Conservation (phyloP, 306 rosid genomes). For the Gastrolobium bilobum region DNA sequence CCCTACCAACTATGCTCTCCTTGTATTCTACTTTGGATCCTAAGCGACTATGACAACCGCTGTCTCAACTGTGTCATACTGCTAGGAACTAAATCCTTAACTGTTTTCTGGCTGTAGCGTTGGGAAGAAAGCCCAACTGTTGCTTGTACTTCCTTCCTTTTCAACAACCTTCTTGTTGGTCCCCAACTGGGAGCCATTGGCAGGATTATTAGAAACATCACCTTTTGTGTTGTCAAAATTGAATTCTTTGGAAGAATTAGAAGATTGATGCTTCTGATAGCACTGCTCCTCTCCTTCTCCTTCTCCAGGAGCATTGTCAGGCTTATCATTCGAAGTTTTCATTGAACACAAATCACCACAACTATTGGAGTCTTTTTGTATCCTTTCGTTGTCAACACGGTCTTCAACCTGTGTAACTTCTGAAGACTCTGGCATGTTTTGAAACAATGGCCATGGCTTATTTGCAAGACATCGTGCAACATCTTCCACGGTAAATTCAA, state of each 20-base stretch:
- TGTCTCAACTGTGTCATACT: slow-evolving; percentile 43
- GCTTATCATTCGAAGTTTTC: slow-evolving; percentile 53
- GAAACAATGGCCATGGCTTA: slow-evolving; percentile 54
- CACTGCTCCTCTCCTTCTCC: slow-evolving; percentile 64
- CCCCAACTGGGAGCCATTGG: slow-evolving; percentile 77
- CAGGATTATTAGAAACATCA: slow-evolving; percentile 53
- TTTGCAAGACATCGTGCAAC: slow-evolving; percentile 78
- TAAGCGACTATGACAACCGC: slow-evolving; percentile 31
- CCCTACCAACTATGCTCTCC: slow-evolving; percentile 55
- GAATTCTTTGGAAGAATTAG: slow-evolving; percentile 72
- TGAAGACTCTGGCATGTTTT: slow-evolving; percentile 56
- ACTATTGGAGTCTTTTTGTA: slow-evolving; percentile 44
- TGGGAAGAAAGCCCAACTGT: slow-evolving; percentile 69
- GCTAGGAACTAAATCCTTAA: slow-evolving; percentile 38
- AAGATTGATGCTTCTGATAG: slow-evolving; percentile 66
- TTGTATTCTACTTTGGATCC: slow-evolving; percentile 43
- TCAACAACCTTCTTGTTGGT: slow-evolving; percentile 58
- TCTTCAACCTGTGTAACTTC: slow-evolving; percentile 45
- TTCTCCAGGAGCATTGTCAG: slow-evolving; percentile 52
- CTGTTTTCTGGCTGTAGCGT: slow-evolving; percentile 64
- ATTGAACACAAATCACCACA: slow-evolving; percentile 40
- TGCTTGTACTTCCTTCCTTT: slow-evolving; percentile 67
- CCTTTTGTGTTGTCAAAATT: slow-evolving; percentile 74
- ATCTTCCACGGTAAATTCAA: slow-evolving; percentile 88
- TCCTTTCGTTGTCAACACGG: slow-evolving; percentile 44